Evolutionary conservation across 78 protist species (phyloP).

Genomic region (Dictyostelium firmibasis): DNA sequence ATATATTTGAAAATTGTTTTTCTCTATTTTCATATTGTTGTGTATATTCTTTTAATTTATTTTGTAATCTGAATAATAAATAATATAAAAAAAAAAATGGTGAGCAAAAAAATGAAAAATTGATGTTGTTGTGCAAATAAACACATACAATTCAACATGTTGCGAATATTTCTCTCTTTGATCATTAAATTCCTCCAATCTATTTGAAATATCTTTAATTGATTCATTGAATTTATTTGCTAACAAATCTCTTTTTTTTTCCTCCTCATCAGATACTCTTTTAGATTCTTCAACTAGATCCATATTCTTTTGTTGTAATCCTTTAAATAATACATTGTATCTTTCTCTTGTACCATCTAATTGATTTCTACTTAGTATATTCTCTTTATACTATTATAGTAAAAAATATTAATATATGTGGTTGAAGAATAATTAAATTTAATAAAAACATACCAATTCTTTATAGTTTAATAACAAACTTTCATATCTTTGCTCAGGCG

Average conservation of each 20-base stretch:
- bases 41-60: not conserved
- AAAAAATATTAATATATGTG: too few species aligned
- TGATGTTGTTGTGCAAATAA: too few species aligned
- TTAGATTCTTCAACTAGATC: conserved; percentile 11
- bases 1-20: not conserved
- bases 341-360: not conserved
- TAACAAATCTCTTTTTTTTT: not conserved
- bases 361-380: not conserved
- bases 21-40: not conserved
- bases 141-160: conserved; percentile 1
- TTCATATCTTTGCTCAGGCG: not conserved
- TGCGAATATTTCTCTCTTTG: conserved; percentile 17
- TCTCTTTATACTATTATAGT: not conserved
- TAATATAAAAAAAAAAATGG: too few species aligned
- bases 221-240: conserved; percentile 18
- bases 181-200: conserved; percentile 23
- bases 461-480: not conserved
- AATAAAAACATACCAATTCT: not conserved
- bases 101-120: too few species aligned
- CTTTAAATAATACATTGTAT: not conserved
- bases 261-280: conserved; percentile 3
- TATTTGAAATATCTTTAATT: conserved; percentile 16
- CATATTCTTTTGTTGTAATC: conserved; percentile 12
- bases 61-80: not conserved
- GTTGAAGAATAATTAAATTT: too few species aligned